These are phyloP conservation scores for Xylaria castorea DNA, from an alignment of 495 filamentous ascomycete species.

Conservation along the genomic window DNA sequence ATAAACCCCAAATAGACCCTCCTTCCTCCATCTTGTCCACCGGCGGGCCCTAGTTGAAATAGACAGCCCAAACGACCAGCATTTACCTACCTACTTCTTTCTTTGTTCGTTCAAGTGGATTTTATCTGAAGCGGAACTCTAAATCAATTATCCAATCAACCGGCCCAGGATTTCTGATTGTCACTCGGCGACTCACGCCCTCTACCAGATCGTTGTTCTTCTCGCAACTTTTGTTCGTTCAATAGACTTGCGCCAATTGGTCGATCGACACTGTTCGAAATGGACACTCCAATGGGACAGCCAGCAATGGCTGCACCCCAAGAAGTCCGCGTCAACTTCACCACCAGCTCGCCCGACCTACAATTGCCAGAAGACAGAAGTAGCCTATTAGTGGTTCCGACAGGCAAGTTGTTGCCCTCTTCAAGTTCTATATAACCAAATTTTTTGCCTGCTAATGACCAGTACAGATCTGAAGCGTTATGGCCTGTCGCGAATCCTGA, in stretches of 20 bases:
- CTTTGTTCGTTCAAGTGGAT: not conserved
- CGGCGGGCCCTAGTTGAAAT: not conserved
- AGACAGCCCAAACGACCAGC: not conserved
- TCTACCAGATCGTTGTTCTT: not conserved
- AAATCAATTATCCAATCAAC: not conserved
- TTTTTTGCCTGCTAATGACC: constrained; percentile 7
- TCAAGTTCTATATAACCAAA: constrained; percentile 24
- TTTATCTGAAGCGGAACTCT: not conserved
- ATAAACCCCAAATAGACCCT: not conserved
- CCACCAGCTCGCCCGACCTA: constrained; percentile 62
- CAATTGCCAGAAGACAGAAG: constrained; percentile 60
- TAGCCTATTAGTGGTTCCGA: constrained; percentile 60
- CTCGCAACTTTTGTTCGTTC: not conserved
- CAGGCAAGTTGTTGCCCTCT: constrained; percentile 43
- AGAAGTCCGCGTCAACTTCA: constrained; percentile 64
- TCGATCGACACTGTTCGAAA: not conserved
- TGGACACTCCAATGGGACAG: constrained; percentile 38
- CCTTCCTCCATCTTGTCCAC: not conserved
- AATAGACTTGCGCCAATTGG: not conserved
- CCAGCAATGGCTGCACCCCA: constrained; percentile 37
- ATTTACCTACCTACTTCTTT: not conserved
- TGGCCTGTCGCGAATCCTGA: constrained; percentile 90
- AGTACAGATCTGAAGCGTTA: constrained; percentile 78
- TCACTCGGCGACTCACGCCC: not conserved
- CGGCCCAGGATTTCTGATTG: not conserved